phyloP scores from a whole-genome alignment of 2,329 filamentous ascomycete species.

The Trichoderma sp. region DNA sequence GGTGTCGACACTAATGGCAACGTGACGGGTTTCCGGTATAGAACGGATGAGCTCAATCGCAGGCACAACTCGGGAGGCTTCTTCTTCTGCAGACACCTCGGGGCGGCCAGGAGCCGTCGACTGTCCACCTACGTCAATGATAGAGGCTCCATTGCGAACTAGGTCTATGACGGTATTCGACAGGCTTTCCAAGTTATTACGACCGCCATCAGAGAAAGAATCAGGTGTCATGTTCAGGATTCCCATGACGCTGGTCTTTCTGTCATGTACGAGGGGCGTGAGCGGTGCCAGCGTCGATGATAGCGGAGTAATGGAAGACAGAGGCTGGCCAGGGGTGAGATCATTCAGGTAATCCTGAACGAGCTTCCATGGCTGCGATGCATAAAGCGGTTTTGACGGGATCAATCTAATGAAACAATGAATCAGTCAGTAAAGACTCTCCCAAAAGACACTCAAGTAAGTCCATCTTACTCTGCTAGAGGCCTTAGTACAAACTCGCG shows the following conservation, averaged over 20 bases:
- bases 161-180: slow-evolving; percentile 57
- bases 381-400: slow-evolving; percentile 51
- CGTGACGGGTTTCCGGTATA: slow-evolving; percentile 56
- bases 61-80: slow-evolving; percentile 73
- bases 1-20: slow-evolving; percentile 88
- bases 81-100: slow-evolving; percentile 68
- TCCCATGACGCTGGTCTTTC: slow-evolving; percentile 79
- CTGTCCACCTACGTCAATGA: slow-evolving; percentile 91
- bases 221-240: slow-evolving; percentile 94
- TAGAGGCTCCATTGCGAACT: slow-evolving; percentile 68
- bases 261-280: slow-evolving; percentile 54
- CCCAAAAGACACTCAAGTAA: not conserved
- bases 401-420: slow-evolving; percentile 44
- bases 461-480: slow-evolving; percentile 66
- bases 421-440: not conserved
- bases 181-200: slow-evolving; percentile 55
- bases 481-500: slow-evolving; percentile 91
- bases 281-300: slow-evolving; percentile 48
- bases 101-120: slow-evolving; percentile 77
- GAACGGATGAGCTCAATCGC: slow-evolving; percentile 71
- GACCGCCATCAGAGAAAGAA: slow-evolving; percentile 90
- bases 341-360: slow-evolving; percentile 60
- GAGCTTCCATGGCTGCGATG: slow-evolving; percentile 56
- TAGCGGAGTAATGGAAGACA: slow-evolving; percentile 59
- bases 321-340: slow-evolving; percentile 47